phyloP scores from a whole-genome alignment of 202 grass and related monocot species.

The Setaria italica region DNA sequence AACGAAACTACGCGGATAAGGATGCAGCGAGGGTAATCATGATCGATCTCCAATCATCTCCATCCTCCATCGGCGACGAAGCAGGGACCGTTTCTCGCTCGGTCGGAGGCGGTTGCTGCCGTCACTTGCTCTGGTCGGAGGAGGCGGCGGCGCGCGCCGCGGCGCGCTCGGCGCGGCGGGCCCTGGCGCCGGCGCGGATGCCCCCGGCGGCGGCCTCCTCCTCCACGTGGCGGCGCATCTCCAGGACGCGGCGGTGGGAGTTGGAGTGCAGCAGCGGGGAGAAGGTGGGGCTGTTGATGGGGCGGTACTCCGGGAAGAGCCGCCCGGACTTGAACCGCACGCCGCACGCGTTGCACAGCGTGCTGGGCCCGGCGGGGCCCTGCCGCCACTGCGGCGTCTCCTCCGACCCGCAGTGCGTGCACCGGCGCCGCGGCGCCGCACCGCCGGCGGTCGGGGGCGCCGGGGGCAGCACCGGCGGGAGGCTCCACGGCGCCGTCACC shows the following conservation, averaged over 20 bases:
- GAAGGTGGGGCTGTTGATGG: slow-evolving; percentile 88
- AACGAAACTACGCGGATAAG: slow-evolving; percentile 24
- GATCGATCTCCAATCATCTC: slow-evolving; percentile 38
- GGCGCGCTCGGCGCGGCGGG: slow-evolving; percentile 39
- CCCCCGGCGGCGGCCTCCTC: slow-evolving; percentile 6
- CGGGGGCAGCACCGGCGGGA: slow-evolving; percentile 41
- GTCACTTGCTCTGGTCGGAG: slow-evolving; percentile 2
- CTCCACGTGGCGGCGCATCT: slow-evolving; percentile 74
- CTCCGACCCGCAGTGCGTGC: slow-evolving; percentile 90
- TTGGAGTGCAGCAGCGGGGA: slow-evolving; percentile 91
- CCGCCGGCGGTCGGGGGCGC: slow-evolving; percentile 22
- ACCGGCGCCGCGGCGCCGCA: slow-evolving; percentile 60
- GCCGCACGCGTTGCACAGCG: slow-evolving; percentile 97
- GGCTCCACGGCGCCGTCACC: slow-evolving; percentile 56
- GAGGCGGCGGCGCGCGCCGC: slow-evolving; percentile 25
- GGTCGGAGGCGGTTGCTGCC: neutral
- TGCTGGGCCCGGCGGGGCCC: slow-evolving; percentile 82
- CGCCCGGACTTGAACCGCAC: slow-evolving; percentile 87
- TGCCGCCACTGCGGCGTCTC: slow-evolving; percentile 97
- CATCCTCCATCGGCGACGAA: slow-evolving; percentile 25
- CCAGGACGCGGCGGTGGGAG: slow-evolving; percentile 94
- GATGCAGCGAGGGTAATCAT: slow-evolving; percentile 33
- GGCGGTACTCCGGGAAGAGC: slow-evolving; percentile 94
- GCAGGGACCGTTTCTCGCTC: neutral
- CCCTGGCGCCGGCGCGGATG: slow-evolving; percentile 22